Evolutionary conservation across 1,284 basidiomycete genomes (phyloP).

Genomic region (Uromyces viciae-fabae): DNA sequence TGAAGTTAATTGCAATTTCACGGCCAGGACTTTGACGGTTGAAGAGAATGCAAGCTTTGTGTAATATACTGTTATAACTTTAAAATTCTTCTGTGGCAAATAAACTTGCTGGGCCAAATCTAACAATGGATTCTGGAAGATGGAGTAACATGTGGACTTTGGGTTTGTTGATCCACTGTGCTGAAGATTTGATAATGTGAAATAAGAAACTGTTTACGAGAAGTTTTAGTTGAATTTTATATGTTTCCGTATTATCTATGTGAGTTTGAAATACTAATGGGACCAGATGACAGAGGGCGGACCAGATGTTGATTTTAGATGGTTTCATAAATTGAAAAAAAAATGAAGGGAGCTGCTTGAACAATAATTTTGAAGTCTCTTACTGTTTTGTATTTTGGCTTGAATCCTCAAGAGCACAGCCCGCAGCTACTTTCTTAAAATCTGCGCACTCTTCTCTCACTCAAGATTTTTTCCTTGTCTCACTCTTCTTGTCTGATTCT

Average conservation of each 20-base stretch:
- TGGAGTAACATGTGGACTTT: conserved; percentile 54
- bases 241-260: conserved; percentile 2
- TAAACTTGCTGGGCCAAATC: conserved; percentile 1
- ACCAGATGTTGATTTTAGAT: conserved; percentile 52
- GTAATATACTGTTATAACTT: neutral
- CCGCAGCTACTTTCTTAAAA: too few species aligned
- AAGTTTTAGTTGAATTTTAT: conserved; percentile 1
- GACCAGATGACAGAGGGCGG: conserved; percentile 53
- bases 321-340: conserved; percentile 52
- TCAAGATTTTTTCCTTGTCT: too few species aligned
- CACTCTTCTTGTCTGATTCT: too few species aligned
- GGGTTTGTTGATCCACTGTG: conserved; percentile 53
- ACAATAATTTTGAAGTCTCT: conserved; percentile 56
- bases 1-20: neutral
- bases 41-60: neutral
- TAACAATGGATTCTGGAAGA: conserved; percentile 46
- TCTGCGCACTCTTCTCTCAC: too few species aligned
- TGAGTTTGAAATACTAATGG: conserved; percentile 56
- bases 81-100: conserved; percentile 29
- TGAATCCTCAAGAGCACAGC: too few species aligned
- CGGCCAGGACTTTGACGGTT: neutral
- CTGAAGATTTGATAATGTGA: conserved; percentile 51
- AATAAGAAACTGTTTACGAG: conserved; percentile 54
- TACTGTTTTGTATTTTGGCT: conserved; percentile 46
- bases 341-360: conserved; percentile 56